Percentiles rank a stretch among this genome's conserved stretches.
Conservation (phyloP, 352 stramenopile species). For the Pythium coloratum region DNA sequence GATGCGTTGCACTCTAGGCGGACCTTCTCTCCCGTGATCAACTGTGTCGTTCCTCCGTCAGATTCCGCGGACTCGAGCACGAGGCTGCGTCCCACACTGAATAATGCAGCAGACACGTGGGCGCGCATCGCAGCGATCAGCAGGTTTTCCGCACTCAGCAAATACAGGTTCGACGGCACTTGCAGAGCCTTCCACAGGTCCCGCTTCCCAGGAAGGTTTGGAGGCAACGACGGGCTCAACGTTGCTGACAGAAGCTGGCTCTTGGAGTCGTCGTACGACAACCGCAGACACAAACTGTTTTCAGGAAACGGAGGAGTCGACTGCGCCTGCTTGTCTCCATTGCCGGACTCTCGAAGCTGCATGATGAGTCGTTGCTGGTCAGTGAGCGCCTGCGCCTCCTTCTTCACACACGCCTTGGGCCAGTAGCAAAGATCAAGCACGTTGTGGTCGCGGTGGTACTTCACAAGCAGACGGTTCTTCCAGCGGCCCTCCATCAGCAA, state of each 20-base stretch:
- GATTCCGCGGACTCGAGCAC: slow-evolving; percentile 66
- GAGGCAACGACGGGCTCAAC: slow-evolving; percentile 62
- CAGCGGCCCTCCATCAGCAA: slow-evolving; percentile 78
- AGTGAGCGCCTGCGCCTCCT: slow-evolving; percentile 45
- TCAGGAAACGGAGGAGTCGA: slow-evolving; percentile 51
- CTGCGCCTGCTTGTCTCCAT: slow-evolving; percentile 17
- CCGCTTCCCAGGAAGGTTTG: slow-evolving; percentile 55
- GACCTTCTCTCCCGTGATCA: slow-evolving; percentile 75
- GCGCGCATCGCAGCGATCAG: slow-evolving; percentile 75
- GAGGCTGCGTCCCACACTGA: slow-evolving; percentile 68
- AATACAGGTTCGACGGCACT: slow-evolving; percentile 78
- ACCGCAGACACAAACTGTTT: slow-evolving; percentile 67
- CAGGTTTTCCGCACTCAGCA: slow-evolving; percentile 73
- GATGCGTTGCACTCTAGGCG: slow-evolving; percentile 56
- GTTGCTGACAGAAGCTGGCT: slow-evolving; percentile 62
- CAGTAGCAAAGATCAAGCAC: slow-evolving; percentile 85
- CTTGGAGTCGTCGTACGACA: slow-evolving; percentile 60
- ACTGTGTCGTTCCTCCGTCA: slow-evolving; percentile 44
- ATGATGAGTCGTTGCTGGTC: slow-evolving; percentile 66
- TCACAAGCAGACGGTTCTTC: slow-evolving; percentile 78
- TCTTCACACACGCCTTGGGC: slow-evolving; percentile 67
- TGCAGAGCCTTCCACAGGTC: slow-evolving; percentile 56
- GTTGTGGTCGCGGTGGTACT: slow-evolving; percentile 77
- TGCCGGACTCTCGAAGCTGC: slow-evolving; percentile 49
- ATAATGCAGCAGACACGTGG: slow-evolving; percentile 70